Percentiles rank a stretch among this genome's conserved stretches.
These are phyloP conservation scores for Flaveria brownii DNA, from an alignment of 129 eudicot species.

Conservation along the genomic window DNA sequence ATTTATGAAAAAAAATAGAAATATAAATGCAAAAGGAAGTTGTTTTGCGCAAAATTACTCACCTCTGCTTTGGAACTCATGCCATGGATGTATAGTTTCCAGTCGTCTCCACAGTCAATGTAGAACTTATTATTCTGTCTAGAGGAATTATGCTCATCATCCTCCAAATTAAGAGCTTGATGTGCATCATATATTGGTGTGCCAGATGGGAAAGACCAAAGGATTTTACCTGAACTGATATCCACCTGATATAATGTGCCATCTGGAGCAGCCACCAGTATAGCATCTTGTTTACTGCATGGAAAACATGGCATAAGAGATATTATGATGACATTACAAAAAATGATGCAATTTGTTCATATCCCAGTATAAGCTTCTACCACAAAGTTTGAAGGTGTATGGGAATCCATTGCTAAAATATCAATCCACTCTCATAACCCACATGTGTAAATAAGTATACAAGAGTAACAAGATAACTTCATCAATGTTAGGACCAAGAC, in stretches of 20 bases:
- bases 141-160: conserved; percentile 46
- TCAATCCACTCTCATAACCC: neutral
- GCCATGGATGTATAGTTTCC: conserved; percentile 74
- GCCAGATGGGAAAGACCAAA: conserved; percentile 78
- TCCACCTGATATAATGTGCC: conserved; percentile 79
- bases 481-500: neutral
- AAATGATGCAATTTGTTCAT: conserved; percentile 16
- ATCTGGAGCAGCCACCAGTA: conserved; percentile 80
- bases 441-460: neutral
- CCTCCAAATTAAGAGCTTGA: conserved; percentile 58
- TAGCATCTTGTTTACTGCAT: conserved; percentile 59
- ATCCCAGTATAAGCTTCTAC: neutral
- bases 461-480: neutral
- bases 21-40: neutral
- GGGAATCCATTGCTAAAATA: neutral
- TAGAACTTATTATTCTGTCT: conserved; percentile 44
- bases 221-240: conserved; percentile 46
- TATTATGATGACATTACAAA: conserved; percentile 22
- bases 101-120: conserved; percentile 84
- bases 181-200: conserved; percentile 72
- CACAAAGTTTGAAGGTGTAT: neutral
- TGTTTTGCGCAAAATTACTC: conserved; percentile 5
- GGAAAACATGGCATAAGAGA: conserved; percentile 12
- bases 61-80: conserved; percentile 56
- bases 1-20: neutral